A percentile compares a stretch with the other conserved stretches of the same genome.
Conservation (phyloP, 2,329 filamentous ascomycete species). For the Cladosporium sp. region DNA sequence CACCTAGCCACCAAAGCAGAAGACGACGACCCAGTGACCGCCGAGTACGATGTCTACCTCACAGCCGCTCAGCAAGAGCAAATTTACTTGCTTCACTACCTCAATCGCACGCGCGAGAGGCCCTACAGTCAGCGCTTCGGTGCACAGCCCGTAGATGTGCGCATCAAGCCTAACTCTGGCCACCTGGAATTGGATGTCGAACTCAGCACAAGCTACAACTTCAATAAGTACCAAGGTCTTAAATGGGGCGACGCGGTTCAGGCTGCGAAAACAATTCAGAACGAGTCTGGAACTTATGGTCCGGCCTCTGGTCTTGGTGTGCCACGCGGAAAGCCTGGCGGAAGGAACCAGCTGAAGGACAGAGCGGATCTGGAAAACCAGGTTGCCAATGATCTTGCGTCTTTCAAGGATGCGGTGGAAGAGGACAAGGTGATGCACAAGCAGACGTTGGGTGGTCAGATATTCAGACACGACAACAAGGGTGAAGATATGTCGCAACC, state of each 20-base stretch:
- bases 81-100: slow-evolving; percentile 81
- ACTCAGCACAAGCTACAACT: slow-evolving; percentile 69
- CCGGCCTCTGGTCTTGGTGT: slow-evolving; percentile 47
- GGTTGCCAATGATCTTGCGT: slow-evolving; percentile 41
- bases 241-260: slow-evolving; percentile 77
- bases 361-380: slow-evolving; percentile 44
- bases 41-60: slow-evolving; percentile 78
- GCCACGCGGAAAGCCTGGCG: slow-evolving; percentile 24
- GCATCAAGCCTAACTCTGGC: slow-evolving; percentile 77
- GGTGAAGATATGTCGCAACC: slow-evolving; percentile 63
- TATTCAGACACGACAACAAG: slow-evolving; percentile 63
- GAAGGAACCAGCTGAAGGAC: slow-evolving; percentile 43
- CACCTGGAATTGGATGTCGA: slow-evolving; percentile 93
- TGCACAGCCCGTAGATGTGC: slow-evolving; percentile 68
- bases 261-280: slow-evolving; percentile 46
- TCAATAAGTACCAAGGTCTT: slow-evolving; percentile 80
- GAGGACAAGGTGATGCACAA: slow-evolving; percentile 72
- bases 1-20: slow-evolving; percentile 20
- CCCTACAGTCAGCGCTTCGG: slow-evolving; percentile 59
- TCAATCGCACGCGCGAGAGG: slow-evolving; percentile 68
- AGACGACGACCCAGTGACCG: slow-evolving; percentile 49
- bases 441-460: slow-evolving; percentile 84
- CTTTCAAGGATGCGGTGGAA: slow-evolving; percentile 68
- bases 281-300: slow-evolving; percentile 47
- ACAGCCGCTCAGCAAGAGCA: slow-evolving; percentile 66